These are phyloP conservation scores for Globisporangium acanthophoron DNA, from an alignment of 352 stramenopile genomes.

Conservation along the genomic window DNA sequence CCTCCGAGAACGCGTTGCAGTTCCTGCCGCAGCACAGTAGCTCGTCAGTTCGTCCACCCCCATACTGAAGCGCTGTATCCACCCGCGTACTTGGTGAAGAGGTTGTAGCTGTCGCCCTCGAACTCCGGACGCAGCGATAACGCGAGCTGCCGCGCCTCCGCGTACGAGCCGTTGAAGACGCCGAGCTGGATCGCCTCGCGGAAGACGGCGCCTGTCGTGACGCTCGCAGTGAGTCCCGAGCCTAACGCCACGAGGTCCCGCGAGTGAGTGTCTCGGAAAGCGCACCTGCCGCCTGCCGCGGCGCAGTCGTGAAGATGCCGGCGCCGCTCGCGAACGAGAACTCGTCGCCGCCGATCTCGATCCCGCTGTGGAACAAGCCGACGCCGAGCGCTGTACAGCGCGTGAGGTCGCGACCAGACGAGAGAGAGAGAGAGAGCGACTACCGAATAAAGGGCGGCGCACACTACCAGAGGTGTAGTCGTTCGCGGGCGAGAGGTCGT, in stretches of 20 bases:
- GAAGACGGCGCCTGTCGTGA: slow-evolving; percentile 72
- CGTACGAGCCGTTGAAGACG: slow-evolving; percentile 76
- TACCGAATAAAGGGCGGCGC: too few species aligned
- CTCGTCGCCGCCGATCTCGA: slow-evolving; percentile 90
- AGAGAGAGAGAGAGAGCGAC: not conserved
- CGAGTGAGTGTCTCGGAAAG: not conserved
- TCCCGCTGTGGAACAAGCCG: slow-evolving; percentile 89
- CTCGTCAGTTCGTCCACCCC: not conserved
- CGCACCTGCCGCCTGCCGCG: slow-evolving; percentile 60
- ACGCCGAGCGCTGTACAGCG: slow-evolving; percentile 58
- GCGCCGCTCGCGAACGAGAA: slow-evolving; percentile 91
- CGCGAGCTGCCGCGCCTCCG: slow-evolving; percentile 77
- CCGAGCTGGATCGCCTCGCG: slow-evolving; percentile 88
- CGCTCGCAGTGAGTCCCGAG: too few species aligned
- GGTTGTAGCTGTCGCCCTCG: slow-evolving; percentile 85
- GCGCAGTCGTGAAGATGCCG: slow-evolving; percentile 83
- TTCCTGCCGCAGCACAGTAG: slow-evolving; percentile 41
- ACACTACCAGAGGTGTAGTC: slow-evolving; percentile 66
- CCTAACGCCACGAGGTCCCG: too few species aligned
- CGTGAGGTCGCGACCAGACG: not conserved
- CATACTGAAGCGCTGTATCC: not conserved
- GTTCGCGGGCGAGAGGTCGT: slow-evolving; percentile 91
- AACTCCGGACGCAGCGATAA: slow-evolving; percentile 86
- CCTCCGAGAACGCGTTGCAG: slow-evolving; percentile 94
- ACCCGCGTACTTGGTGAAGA: slow-evolving; percentile 71